Conservation (phyloP, 441 rosid genomes). For the Bruguiera hainesii region DNA sequence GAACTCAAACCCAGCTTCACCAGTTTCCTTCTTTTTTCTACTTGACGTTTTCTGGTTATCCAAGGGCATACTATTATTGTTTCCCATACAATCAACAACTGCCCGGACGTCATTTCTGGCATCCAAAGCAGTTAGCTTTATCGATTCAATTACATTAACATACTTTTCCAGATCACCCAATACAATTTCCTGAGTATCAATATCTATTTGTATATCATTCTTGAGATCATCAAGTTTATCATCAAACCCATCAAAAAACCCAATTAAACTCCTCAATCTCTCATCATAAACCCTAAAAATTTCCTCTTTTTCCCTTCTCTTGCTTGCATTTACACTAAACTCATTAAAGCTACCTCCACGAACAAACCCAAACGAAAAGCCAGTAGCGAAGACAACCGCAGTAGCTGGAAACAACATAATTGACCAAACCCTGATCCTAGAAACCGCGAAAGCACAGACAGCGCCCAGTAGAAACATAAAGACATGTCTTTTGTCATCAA, state of each 20-base stretch:
- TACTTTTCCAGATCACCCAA: conserved; percentile 42
- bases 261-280: conserved; percentile 35
- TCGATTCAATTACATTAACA: conserved; percentile 38
- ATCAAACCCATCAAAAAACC: conserved; percentile 45
- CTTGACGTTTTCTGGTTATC: conserved; percentile 37
- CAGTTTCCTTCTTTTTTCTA: conserved; percentile 40
- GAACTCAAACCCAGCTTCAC: conserved; percentile 34
- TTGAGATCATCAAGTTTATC: conserved; percentile 36
- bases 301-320: conserved; percentile 44
- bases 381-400: conserved; percentile 48
- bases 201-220: conserved; percentile 38
- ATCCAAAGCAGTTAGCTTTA: conserved; percentile 35
- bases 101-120: conserved; percentile 34
- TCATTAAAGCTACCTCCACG: conserved; percentile 41
- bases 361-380: conserved; percentile 55
- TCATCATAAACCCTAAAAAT: conserved; percentile 31
- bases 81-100: conserved; percentile 25
- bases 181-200: conserved; percentile 41
- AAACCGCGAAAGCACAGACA: conserved; percentile 49
- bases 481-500: conserved; percentile 43
- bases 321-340: conserved; percentile 19
- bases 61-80: conserved; percentile 14
- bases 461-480: conserved; percentile 37
- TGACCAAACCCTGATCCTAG: conserved; percentile 50
- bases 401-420: conserved; percentile 52